phyloP scores from a whole-genome alignment of 2,329 filamentous ascomycete genomes.

The Trichoderma sp. region DNA sequence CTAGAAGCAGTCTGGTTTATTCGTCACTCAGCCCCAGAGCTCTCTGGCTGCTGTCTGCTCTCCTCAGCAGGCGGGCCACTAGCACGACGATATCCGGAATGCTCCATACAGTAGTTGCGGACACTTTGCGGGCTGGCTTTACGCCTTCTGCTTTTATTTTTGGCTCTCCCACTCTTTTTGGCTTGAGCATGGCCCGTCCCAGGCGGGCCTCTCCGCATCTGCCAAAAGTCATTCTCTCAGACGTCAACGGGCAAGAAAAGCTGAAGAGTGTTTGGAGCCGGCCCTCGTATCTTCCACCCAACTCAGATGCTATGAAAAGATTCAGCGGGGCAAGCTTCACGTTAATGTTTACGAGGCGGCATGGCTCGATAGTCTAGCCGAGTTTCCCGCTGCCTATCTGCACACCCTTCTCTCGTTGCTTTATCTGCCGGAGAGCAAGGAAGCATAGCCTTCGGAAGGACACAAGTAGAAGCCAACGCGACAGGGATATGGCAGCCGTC shows the following conservation, averaged over 20 bases:
- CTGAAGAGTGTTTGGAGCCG: neutral
- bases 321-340: neutral
- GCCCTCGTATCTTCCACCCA: conserved; percentile 1
- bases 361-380: neutral
- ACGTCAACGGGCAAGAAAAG: neutral
- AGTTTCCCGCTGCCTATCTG: neutral
- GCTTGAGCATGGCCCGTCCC: conserved; percentile 23
- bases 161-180: conserved; percentile 5
- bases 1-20: neutral
- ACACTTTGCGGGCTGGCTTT: conserved; percentile 11
- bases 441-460: conserved; percentile 4
- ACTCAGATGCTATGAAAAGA: neutral
- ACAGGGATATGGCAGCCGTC: neutral
- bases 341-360: neutral
- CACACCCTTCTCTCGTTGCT: neutral
- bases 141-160: conserved; percentile 9
- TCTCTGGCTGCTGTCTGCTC: neutral
- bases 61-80: neutral
- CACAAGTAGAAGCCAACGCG: neutral
- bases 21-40: neutral
- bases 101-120: conserved; percentile 9
- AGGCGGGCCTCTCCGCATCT: conserved; percentile 23
- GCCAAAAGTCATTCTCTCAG: conserved; percentile 1
- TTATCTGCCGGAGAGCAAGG: neutral
- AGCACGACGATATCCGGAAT: neutral